Percentiles rank a stretch among this genome's conserved stretches.
These are phyloP conservation scores for Curvularia eragrostidis DNA, from an alignment of 2,329 filamentous ascomycete genomes.

Conservation along the genomic window DNA sequence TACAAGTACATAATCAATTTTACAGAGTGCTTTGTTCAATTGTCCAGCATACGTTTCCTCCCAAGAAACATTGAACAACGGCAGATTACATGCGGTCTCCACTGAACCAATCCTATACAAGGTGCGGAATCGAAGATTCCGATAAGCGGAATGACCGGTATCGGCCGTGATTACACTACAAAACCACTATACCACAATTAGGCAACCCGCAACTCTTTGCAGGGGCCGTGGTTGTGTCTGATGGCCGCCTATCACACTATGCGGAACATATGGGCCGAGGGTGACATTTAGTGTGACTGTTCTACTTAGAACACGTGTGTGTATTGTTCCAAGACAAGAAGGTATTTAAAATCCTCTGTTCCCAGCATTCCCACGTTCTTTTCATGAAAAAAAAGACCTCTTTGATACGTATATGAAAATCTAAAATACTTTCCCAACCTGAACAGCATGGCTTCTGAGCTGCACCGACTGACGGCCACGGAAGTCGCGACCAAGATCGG, in stretches of 20 bases:
- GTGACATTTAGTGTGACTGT: background rate
- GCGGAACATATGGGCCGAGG: constrained; percentile 3
- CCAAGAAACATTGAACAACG: background rate
- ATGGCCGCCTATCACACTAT: constrained; percentile 1
- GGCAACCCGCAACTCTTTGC: constrained; percentile 4
- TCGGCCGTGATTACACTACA: constrained; percentile 5
- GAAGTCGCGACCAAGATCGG: constrained; percentile 33
- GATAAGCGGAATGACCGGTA: constrained; percentile 10
- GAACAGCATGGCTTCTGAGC: constrained; percentile 11
- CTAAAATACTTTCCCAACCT: background rate
- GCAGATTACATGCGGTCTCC: background rate
- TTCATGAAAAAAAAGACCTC: no score
- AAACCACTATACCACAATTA: background rate
- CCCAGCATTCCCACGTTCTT: background rate
- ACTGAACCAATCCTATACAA: background rate
- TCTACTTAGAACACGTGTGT: background rate
- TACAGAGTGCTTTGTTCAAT: background rate
- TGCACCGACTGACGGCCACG: constrained; percentile 32
- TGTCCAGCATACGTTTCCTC: background rate
- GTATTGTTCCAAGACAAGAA: background rate
- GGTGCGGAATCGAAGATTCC: constrained; percentile 2
- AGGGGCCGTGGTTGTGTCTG: background rate
- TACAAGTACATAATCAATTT: background rate
- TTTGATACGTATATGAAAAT: background rate
- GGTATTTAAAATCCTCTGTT: background rate